A percentile compares a stretch with the other conserved stretches of the same genome.
These are phyloP conservation scores for Lactarius evosmus DNA, from an alignment of 768 basidiomycete genomes.

Conservation along the genomic window DNA sequence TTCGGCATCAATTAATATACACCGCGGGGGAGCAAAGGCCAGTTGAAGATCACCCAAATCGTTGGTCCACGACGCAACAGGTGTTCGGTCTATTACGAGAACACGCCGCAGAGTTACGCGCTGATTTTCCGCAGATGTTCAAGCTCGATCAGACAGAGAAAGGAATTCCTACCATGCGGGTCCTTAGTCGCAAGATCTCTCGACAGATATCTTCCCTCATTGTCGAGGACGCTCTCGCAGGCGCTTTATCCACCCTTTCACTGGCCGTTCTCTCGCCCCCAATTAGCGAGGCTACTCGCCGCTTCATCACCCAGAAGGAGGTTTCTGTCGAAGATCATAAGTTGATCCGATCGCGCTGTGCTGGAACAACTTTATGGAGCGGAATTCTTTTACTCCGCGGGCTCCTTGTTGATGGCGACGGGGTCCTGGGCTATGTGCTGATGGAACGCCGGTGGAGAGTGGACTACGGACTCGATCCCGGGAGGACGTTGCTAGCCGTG, in stretches of 20 bases:
- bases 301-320: constrained; percentile 7
- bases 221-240: constrained; percentile 1
- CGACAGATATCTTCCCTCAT: neutral
- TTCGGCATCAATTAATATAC: constrained; percentile 48
- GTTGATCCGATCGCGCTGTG: neutral
- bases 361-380: constrained; percentile 34
- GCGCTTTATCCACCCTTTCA: neutral
- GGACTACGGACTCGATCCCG: constrained; percentile 46
- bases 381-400: constrained; percentile 45
- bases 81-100: constrained; percentile 36
- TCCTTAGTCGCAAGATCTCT: neutral
- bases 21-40: constrained; percentile 39
- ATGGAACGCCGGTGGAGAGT: constrained; percentile 47
- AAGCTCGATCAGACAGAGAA: constrained; percentile 1
- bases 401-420: constrained; percentile 36
- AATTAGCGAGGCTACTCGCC: neutral
- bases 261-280: neutral
- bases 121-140: neutral
- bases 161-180: constrained; percentile 13
- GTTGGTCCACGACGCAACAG: constrained; percentile 44
- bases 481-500: constrained; percentile 46
- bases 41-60: constrained; percentile 41
- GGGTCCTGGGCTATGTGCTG: constrained; percentile 41
- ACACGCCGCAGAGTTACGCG: constrained; percentile 16
- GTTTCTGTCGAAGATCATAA: neutral